Evolutionary conservation across 2,329 filamentous ascomycete species (phyloP).

Genomic region (Aureobasidium sp.): DNA sequence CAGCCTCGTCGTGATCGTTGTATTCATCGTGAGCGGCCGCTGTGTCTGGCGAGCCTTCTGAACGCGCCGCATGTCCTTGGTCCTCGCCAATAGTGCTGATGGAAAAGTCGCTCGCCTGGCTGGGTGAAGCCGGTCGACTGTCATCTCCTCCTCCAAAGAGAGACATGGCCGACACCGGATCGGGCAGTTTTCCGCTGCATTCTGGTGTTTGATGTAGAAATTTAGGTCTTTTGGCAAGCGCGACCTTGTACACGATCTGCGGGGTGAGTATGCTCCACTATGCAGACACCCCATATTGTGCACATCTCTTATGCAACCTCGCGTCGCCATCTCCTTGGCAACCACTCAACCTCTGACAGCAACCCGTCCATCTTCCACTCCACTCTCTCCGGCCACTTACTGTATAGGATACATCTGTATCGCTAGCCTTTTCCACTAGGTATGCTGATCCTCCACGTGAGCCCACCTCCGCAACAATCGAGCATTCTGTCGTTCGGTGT

Average conservation of each 20-base stretch:
- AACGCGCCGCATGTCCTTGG: neutral
- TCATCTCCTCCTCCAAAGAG: conserved; percentile 4
- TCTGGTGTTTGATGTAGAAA: neutral
- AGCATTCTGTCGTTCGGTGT: too few relatives aligned
- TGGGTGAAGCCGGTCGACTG: neutral
- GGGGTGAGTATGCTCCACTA: neutral
- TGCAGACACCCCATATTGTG: neutral
- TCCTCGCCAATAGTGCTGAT: conserved; percentile 5
- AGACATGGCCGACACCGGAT: neutral
- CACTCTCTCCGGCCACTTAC: too few relatives aligned
- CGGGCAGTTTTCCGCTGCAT: neutral
- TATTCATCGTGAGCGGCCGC: neutral
- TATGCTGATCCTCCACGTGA: too few relatives aligned
- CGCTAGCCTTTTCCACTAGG: too few relatives aligned
- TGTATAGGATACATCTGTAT: too few relatives aligned
- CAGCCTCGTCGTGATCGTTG: neutral
- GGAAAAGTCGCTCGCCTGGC: conserved; percentile 4
- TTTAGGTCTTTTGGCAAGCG: neutral
- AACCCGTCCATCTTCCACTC: too few relatives aligned
- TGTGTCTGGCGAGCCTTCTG: neutral
- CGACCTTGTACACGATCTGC: neutral
- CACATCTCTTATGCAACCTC: neutral
- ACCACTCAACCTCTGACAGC: neutral
- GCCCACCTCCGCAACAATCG: too few relatives aligned
- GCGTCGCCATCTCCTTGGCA: neutral